Base-by-base conservation (phyloP, 139 green algal species). In the Volvox africanus region DNA sequence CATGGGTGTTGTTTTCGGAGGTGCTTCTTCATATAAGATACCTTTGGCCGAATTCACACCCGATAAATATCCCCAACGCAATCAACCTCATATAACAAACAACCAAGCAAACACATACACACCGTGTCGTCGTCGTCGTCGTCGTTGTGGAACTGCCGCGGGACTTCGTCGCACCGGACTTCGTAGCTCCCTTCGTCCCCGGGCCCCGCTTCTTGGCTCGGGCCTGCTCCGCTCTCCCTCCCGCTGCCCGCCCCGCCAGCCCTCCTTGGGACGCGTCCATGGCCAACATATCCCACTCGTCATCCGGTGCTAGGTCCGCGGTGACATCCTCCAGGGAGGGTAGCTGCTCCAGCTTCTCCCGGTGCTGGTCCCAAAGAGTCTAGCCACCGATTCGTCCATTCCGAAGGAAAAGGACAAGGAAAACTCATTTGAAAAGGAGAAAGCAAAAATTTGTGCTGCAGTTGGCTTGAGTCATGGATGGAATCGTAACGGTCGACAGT, bases 261-360 rank as follows among this genome's bases (percentile, higher is more conserved):
- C 26, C 32, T 30, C 26, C 26, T 30, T 79, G 33, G 30, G 24
- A 28, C 30, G 20, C 18, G 21, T 36, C 79, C 14, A 50, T 21
- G 19, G 37, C 33, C 12, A 67, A 28, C 33, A 28, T 1, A 61
- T 75, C 80, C 80, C 80, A 86, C 9, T 50, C 28, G 16, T 86
- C 80, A 24, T 75, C 80, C 50, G 80, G 28, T 18, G 11, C 55
- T 30, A 86, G 13, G 28, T 44, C 55, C 80, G 82, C 82, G 1
- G 19, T 30, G 22, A 87, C 82, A 12, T 87, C 61, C 12, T 78
- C 82, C 82, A 78, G 82, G 82, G 32, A 78, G 61, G 82, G 82
- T 0, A 87, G 82, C 32, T 22, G 16, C 30, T 76, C 61, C 61
- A 87, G 82, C 30, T 19, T 2, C 17, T 79, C 71, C 71, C 35